Evolutionary conservation across 163 green algal species (phyloP), one percentile per base, ranked within the genome.

Genomic region (Scenedesmus sp.): DNA sequence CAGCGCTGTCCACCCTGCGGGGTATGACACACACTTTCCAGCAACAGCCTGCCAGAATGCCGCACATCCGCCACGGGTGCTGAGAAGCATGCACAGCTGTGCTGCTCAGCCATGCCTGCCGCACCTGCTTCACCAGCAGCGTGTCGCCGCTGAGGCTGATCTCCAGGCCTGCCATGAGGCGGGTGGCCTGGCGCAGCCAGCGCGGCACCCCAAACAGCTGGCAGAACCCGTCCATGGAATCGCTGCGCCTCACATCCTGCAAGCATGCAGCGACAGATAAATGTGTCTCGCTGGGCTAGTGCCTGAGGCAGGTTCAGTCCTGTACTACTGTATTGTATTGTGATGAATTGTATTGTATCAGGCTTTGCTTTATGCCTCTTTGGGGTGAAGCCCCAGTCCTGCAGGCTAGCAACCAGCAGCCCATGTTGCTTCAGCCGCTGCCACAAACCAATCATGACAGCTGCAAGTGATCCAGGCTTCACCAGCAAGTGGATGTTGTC

Each of bases 191-290:
- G 37, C 86, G 49, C 73, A 91, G 37, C 49, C 59, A 85, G 24
- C 49, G 22, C 18, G 86, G 86, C 22, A 91, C 86, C 26, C 86
- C 86, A 91, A 91, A 91, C 40, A 91, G 86, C 33, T 91, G 33
- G 76, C 73, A 91, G 86, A 91, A 91, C 18, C n/a, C 44, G 26
- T 91, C 86, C 86, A 91, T 85, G 16, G 72, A n/a, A 12, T 86
- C 83, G 10, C 51, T 81, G 44, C 33, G 51, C 49, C 37, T 46
- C 2, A 18, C n/a, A 46, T 76, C 81, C 81, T 87, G 81, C 81
- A 87, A n/a, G 30, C 7, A 40, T 5, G 18, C 30, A 73, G 81
- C 80, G 42, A 51, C 10, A 84, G 26, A 10, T n/a, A n/a, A n/a
- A n/a, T n/a, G n/a, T n/a, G n/a, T n/a, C n/a, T n/a, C n/a, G n/a